Evolutionary conservation across 2,329 filamentous ascomycete genomes (phyloP), one percentile per base, ranked within the genome.

Genomic region (Pezicula neosporulosa): DNA sequence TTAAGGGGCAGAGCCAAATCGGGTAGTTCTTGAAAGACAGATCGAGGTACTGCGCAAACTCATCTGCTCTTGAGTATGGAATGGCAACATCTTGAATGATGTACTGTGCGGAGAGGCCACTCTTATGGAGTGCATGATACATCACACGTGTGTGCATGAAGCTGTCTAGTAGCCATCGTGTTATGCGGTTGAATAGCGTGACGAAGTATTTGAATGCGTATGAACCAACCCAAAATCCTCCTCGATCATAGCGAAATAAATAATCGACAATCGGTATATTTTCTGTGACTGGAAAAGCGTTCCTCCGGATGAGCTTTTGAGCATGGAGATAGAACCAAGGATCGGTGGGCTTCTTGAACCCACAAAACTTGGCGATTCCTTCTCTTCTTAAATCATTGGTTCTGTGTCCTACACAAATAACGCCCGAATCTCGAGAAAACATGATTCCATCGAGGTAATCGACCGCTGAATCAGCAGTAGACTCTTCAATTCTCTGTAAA

Each of bases 301-400:
- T 47, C n/a, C 50, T 59, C 18, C 47, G 56, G 36, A 56, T 56
- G 12, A 65, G 55, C 13, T 70, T 64, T 2, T 59, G 33, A 7
- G 76, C 82, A 53, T 86, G 81, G 5, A 86, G 69, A 54, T 86
- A 86, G 57, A 83, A 85, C 84, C 83, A 87, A 0, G 81, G 78
- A 57, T 87, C 83, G 9, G 62, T 64, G 0, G 77, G 66, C 8
- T 75, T 68, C 33, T 73, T 77, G 63, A 85, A 86, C 1, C 61
- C 66, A 47, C 66, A 68, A 7, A 66, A 60, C 1, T 76, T 66
- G 4, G 50, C 35, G 21, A 49, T 52, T 6, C 6, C 28, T 9
- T 13, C 12, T 33, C 44, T 16, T 6, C 60, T 48, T 8, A 60
- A 58, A 1, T 63, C 55, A 45, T 80, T 66, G 0, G 70, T 71